A percentile compares a stretch with the other conserved stretches of the same genome.
Conservation (phyloP, 495 filamentous ascomycete genomes). For the Podospora pseudocomata region DNA sequence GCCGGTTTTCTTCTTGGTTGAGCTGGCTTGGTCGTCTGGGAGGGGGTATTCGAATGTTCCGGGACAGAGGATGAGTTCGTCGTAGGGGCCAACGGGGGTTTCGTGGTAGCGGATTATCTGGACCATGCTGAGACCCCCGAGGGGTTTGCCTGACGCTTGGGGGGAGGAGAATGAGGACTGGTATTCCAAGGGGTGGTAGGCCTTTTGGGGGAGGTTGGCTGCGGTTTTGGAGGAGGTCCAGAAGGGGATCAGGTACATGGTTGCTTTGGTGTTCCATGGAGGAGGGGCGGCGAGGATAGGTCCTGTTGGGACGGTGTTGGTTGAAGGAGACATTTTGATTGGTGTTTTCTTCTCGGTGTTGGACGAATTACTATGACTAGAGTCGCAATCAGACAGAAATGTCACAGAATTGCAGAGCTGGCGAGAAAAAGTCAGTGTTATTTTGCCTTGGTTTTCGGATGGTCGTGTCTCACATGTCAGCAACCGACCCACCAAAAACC, state of each 20-base stretch:
- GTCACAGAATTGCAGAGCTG: not conserved
- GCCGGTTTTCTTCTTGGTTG: slow-evolving; percentile 17
- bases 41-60: slow-evolving; percentile 40
- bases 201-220: slow-evolving; percentile 26
- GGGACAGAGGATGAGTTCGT: slow-evolving; percentile 48
- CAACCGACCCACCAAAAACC: not conserved
- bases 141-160: slow-evolving; percentile 29
- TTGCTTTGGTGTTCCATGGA: slow-evolving; percentile 41
- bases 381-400: not conserved
- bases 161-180: slow-evolving; percentile 30
- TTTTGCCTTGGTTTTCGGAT: not conserved
- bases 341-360: not conserved
- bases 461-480: not conserved
- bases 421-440: not conserved
- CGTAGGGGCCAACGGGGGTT: slow-evolving; percentile 49
- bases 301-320: slow-evolving; percentile 7
- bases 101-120: slow-evolving; percentile 49
- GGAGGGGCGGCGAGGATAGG: slow-evolving; percentile 24
- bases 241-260: slow-evolving; percentile 38
- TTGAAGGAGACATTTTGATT: not conserved
- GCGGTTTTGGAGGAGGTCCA: slow-evolving; percentile 29
- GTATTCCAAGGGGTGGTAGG: slow-evolving; percentile 44
- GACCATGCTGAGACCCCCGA: slow-evolving; percentile 45
- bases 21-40: slow-evolving; percentile 29
- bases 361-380: not conserved